Percentiles rank a stretch among this genome's conserved stretches.
phyloP scores from a whole-genome alignment of 2,329 filamentous ascomycete species.

The Fusarium burgessii region DNA sequence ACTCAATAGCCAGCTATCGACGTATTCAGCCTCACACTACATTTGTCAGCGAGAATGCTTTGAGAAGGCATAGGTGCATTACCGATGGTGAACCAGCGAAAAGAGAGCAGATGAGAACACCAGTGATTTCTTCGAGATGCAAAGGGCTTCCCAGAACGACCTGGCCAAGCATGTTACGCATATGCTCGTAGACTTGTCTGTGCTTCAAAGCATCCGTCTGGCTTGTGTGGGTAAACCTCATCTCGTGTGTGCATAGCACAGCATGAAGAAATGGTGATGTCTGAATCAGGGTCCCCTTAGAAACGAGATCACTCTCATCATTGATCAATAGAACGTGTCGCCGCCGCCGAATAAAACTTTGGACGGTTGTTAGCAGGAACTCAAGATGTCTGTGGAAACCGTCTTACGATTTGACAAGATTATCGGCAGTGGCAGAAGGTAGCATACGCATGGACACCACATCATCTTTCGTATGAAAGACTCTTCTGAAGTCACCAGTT shows the following conservation, averaged over 20 bases:
- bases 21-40: slow-evolving; percentile 50
- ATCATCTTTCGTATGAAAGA: slow-evolving; percentile 21
- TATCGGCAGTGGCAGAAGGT: slow-evolving; percentile 11
- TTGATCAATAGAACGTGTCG: slow-evolving; percentile 27
- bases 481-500: slow-evolving; percentile 20
- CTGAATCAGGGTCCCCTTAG: slow-evolving; percentile 43
- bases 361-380: not conserved
- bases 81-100: slow-evolving; percentile 39
- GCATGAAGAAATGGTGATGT: slow-evolving; percentile 56
- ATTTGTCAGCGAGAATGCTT: not conserved
- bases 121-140: slow-evolving; percentile 56
- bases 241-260: slow-evolving; percentile 55
- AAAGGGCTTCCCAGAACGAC: slow-evolving; percentile 55
- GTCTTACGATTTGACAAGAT: slow-evolving; percentile 23
- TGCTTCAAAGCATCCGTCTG: slow-evolving; percentile 42
- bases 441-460: slow-evolving; percentile 26
- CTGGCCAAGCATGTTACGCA: slow-evolving; percentile 54
- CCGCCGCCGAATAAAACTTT: slow-evolving; percentile 25
- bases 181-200: slow-evolving; percentile 55
- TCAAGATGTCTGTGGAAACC: fast-evolving
- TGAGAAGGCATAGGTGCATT: not conserved
- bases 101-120: slow-evolving; percentile 54
- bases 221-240: slow-evolving; percentile 46
- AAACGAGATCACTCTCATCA: slow-evolving; percentile 18
- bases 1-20: slow-evolving; percentile 58